A percentile compares a stretch with the other conserved stretches of the same genome.
phyloP scores from a whole-genome alignment of 2,329 filamentous ascomycete genomes.

The Microthyrium microscopicum region DNA sequence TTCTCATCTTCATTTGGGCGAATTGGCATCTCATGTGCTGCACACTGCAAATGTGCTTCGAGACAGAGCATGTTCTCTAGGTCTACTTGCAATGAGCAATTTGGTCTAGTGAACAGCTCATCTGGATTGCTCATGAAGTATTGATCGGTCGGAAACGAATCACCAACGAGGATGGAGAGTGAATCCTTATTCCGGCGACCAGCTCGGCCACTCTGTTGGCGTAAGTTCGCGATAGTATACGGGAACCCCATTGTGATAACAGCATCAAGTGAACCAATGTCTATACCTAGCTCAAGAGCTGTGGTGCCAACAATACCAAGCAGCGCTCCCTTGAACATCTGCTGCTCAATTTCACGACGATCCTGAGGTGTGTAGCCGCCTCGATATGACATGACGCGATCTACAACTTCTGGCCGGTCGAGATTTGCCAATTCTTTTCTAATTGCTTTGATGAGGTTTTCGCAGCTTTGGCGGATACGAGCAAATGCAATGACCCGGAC shows the following conservation, averaged over 20 bases:
- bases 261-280: constrained; percentile 86
- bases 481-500: constrained; percentile 90
- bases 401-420: constrained; percentile 57
- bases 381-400: constrained; percentile 83
- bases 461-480: constrained; percentile 72
- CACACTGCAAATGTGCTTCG: constrained; percentile 90
- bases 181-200: constrained; percentile 88
- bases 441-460: constrained; percentile 64
- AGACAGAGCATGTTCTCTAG: constrained; percentile 80
- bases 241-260: constrained; percentile 91
- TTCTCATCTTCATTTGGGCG: constrained; percentile 53
- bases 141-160: constrained; percentile 81
- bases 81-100: constrained; percentile 78
- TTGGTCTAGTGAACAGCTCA: constrained; percentile 82
- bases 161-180: constrained; percentile 74
- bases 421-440: constrained; percentile 59
- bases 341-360: constrained; percentile 68
- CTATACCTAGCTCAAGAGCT: constrained; percentile 82
- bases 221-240: constrained; percentile 83
- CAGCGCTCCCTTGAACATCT: constrained; percentile 94
- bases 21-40: constrained; percentile 88
- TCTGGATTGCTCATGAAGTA: constrained; percentile 95
- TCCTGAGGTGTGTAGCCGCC: constrained; percentile 92
- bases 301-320: constrained; percentile 88
- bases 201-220: constrained; percentile 87